Evolutionary conservation across 768 basidiomycete species (phyloP), one percentile per base, ranked within the genome.

Genomic region (Pleurotus eryngii): DNA sequence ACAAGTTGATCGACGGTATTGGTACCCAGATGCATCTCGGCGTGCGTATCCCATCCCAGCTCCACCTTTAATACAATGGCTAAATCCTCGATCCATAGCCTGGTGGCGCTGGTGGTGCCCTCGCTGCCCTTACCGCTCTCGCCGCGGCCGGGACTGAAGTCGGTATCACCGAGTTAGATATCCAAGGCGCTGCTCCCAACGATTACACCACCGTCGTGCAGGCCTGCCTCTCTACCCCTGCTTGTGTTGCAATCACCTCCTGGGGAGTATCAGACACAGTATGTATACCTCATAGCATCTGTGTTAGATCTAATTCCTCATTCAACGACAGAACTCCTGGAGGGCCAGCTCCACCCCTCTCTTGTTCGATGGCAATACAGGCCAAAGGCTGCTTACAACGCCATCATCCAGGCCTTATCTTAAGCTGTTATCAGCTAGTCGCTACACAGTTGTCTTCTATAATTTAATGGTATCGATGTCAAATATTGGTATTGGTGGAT

Each of bases 181-280:
- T 79, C 46, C 70, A 68, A 5, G 65, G 67, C 49, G 71, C 68
- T 43, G 56, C 72, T 0, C 49, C 74, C n/a, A 74, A 67, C 50
- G 80, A 81, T 65, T 81, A 81, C 63, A 66, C 63, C 24, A 66
- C 69, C 2, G 80, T 80, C 43, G 73, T 72, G 18, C 75, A 75
- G 27, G 80, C 80, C 5, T 82, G 80, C 64, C 60, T 80, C 46
- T 67, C 66, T 27, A 71, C 72, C 8, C 65, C 76, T 1, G 59
- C 61, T 15, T 81, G 80, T 63, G 71, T 78, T 24, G 70, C 74
- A n/a, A 78, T 81, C 65, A 81, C 80, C 27, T 71, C 69, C 46
- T 81, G 78, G 79, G 78, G 78, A 64, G 76, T 80, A 42, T 71
- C 74, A 63, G 79, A 81, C 61, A 65, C 67, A 47, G 78, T 76